These are phyloP conservation scores for Lathyrus tuberosus DNA, from an alignment of 306 rosid species.

Conservation along the genomic window DNA sequence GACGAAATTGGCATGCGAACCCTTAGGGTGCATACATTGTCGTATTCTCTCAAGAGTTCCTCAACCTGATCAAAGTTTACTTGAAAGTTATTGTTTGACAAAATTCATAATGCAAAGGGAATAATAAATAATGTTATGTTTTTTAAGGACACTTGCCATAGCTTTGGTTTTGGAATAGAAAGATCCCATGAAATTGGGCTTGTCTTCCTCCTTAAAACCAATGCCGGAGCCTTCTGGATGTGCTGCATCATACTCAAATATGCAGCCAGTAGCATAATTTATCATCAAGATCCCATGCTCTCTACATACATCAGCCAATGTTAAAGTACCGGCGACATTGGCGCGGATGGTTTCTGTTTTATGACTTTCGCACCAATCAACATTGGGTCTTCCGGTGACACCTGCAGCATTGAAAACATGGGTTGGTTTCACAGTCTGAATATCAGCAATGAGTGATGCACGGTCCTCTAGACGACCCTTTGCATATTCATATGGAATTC, in stretches of 20 bases:
- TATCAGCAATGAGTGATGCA: too few relatives aligned
- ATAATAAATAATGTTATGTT: neutral
- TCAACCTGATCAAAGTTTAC: conserved; percentile 62
- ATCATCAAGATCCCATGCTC: conserved; percentile 69
- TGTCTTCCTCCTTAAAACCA: conserved; percentile 86
- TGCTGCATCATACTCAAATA: conserved; percentile 74
- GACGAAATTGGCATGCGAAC: conserved; percentile 93
- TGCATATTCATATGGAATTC: too few relatives aligned
- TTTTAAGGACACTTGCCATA: conserved; percentile 54
- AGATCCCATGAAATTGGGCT: conserved; percentile 77
- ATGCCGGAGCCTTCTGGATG: conserved; percentile 84
- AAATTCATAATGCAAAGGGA: neutral
- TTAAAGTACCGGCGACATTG: conserved; percentile 77
- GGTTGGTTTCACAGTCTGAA: too few relatives aligned
- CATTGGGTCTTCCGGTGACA: too few relatives aligned
- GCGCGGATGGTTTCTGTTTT: conserved; percentile 75
- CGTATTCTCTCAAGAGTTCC: conserved; percentile 78
- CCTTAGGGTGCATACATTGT: conserved; percentile 86
- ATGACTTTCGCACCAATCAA: conserved; percentile 56
- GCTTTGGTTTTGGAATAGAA: conserved; percentile 90
- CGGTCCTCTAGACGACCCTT: too few relatives aligned
- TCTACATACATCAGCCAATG: conserved; percentile 82
- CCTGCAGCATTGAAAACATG: too few relatives aligned
- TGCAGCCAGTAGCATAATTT: conserved; percentile 88
- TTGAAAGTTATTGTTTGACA: neutral